A percentile compares a stretch with the other conserved stretches of the same genome.
Conservation (phyloP, 2,329 filamentous ascomycete genomes). For the Ciborinia camelliae region DNA sequence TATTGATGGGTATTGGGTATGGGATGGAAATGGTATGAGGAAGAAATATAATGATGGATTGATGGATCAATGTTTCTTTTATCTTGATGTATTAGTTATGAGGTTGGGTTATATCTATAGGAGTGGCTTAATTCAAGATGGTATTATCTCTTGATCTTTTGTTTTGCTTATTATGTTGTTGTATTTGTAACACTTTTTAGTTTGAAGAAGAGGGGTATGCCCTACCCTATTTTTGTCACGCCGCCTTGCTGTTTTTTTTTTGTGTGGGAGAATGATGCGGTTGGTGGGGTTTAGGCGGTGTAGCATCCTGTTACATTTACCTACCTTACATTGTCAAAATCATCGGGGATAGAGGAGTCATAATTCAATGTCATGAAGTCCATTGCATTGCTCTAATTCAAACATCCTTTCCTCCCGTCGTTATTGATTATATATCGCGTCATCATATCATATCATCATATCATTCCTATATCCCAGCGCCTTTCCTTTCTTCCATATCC, state of each 20-base stretch:
- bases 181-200: too few relatives aligned
- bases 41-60: constrained; percentile 1
- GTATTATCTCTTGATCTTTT: neutral
- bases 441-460: neutral
- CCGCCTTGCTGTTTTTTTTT: neutral
- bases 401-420: too few relatives aligned
- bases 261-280: neutral
- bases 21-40: neutral
- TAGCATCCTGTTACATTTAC: too few relatives aligned
- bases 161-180: neutral
- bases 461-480: neutral
- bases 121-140: neutral
- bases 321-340: too few relatives aligned
- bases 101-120: neutral
- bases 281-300: too few relatives aligned
- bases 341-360: too few relatives aligned
- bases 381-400: too few relatives aligned
- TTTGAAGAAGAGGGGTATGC: neutral
- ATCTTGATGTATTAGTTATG: neutral
- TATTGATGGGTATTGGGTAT: neutral
- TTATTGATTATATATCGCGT: too few relatives aligned
- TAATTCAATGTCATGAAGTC: too few relatives aligned
- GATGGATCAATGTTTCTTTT: neutral
- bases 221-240: neutral
- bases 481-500: neutral